Percentiles rank a stretch among this genome's conserved stretches.
These are phyloP conservation scores for Neopestalotiopsis sp. DNA, from an alignment of 2,329 filamentous ascomycete genomes.

Conservation along the genomic window DNA sequence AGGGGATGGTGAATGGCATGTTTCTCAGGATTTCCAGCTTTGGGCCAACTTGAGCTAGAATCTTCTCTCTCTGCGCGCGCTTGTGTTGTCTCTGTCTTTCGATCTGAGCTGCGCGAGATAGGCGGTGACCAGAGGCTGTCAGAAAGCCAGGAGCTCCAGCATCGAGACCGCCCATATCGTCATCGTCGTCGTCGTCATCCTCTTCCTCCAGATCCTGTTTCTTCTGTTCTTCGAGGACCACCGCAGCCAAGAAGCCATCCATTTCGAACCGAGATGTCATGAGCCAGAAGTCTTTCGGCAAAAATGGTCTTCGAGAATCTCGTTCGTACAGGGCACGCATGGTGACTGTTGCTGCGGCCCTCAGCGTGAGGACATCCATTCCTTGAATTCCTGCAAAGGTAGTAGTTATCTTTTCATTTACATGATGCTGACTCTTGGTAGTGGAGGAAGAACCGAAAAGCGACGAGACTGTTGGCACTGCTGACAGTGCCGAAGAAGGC, in stretches of 20 bases:
- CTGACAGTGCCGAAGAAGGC: slow-evolving; percentile 28
- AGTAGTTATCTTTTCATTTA: slow-evolving; percentile 22
- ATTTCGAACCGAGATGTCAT: slow-evolving; percentile 91
- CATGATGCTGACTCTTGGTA: slow-evolving; percentile 19
- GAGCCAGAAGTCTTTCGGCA: slow-evolving; percentile 87
- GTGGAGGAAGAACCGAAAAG: slow-evolving; percentile 22
- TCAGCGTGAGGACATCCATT: slow-evolving; percentile 78
- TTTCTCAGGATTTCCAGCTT: slow-evolving; percentile 90
- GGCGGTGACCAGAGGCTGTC: slow-evolving; percentile 58
- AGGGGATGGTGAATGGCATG: slow-evolving; percentile 96
- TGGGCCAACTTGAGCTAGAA: slow-evolving; percentile 80
- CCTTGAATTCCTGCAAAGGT: slow-evolving; percentile 60
- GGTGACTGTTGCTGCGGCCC: slow-evolving; percentile 78
- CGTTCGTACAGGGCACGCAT: slow-evolving; percentile 90
- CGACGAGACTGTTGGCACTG: slow-evolving; percentile 17
- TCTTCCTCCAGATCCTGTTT: slow-evolving; percentile 71
- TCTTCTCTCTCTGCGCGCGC: slow-evolving; percentile 70
- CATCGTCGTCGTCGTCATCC: slow-evolving; percentile 46
- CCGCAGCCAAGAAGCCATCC: slow-evolving; percentile 82
- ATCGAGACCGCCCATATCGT: slow-evolving; percentile 40
- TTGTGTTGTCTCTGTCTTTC: slow-evolving; percentile 71
- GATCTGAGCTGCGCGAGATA: slow-evolving; percentile 66
- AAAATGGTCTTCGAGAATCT: slow-evolving; percentile 85
- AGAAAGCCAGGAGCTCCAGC: slow-evolving; percentile 22
- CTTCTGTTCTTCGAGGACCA: slow-evolving; percentile 86